Conservation (phyloP, 2,329 filamentous ascomycete species). For the Fusarium sublunatum region DNA sequence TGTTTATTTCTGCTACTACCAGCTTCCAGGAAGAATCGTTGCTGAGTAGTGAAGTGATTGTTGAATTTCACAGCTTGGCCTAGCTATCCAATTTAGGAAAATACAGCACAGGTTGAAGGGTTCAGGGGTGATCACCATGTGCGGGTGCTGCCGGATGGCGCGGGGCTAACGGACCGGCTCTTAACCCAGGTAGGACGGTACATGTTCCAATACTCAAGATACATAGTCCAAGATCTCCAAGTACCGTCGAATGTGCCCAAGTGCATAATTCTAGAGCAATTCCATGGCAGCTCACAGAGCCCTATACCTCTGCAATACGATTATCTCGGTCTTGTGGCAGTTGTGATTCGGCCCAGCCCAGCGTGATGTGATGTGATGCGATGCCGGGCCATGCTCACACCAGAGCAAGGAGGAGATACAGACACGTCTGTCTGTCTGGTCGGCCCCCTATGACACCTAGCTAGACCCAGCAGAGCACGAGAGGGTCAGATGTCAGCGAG, state of each 20-base stretch:
- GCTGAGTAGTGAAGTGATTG: not conserved
- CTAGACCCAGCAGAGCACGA: constrained; percentile 20
- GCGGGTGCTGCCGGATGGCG: constrained; percentile 43
- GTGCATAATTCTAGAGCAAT: constrained; percentile 27
- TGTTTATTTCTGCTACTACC: not conserved
- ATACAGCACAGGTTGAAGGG: constrained; percentile 22
- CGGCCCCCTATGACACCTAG: constrained; percentile 7
- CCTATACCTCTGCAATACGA: constrained; percentile 5
- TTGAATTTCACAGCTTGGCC: too few relatives aligned
- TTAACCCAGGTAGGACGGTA: constrained; percentile 22
- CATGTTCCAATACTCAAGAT: not conserved
- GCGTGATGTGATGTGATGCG: constrained; percentile 33
- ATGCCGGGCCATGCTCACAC: constrained; percentile 25
- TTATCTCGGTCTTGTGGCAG: constrained; percentile 1
- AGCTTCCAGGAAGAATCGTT: not conserved
- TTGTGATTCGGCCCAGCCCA: constrained; percentile 16
- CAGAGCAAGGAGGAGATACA: constrained; percentile 13
- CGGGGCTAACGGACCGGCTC: constrained; percentile 36
- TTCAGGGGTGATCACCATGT: constrained; percentile 37
- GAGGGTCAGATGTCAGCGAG: constrained; percentile 41
- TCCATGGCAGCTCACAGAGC: constrained; percentile 7
- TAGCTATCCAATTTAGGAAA: constrained; percentile 19
- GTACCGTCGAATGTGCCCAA: constrained; percentile 21
- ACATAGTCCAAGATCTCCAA: constrained; percentile 12
- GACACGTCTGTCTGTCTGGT: constrained; percentile 10